Base-by-base conservation (phyloP, 2,329 filamentous ascomycete genomes). In the Fusarium cicatricum region DNA sequence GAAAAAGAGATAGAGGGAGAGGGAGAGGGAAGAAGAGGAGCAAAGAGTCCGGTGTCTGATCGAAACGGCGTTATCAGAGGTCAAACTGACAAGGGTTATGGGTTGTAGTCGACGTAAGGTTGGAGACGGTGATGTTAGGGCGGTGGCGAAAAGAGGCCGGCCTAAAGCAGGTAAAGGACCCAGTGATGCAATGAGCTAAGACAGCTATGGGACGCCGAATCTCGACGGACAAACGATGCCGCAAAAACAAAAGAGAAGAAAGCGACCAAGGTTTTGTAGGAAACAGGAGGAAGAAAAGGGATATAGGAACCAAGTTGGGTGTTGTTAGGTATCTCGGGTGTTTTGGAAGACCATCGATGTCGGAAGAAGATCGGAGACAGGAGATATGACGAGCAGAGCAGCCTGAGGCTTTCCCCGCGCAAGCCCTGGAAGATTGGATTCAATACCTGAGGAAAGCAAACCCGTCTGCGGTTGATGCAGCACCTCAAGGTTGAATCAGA, bases 321-420 rank as follows among this genome's bases (percentile, higher is more conserved):
- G 33, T 10, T 26, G 3, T 34, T n/a, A 29, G 31, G 32, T 48
- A 28, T 36, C 23, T 37, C 32, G 32, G 29, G 32, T 38, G 23
- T 38, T n/a, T 50, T 68, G 56, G 65, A 68, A 68, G 52, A 44
- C 26, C 19, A 62, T 64, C 52, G 65, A 67, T 52, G 52, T 23
- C 61, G 64, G 58, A 47, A 63, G 59, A 66, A 65, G 57, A 60
- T 60, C 50, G 62, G 58, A 60, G 47, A 23, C 33, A 46, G 26
- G 31, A 34, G 17, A 44, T 21, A 58, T 58, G 57, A 60, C 43
- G 45, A 48, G 42, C 32, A 33, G 23, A 36, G 37, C 28, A 42
- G 19, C 32, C 46, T 49, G 23, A 46, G 45, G 50, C 9, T 41
- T 56, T 52, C 46, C 53, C 37, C 53, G 50, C 48, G 49, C 36